Percentiles rank a stretch among this genome's conserved stretches.
Conservation (phyloP, 129 eudicot species). For the Calendula officinalis region DNA sequence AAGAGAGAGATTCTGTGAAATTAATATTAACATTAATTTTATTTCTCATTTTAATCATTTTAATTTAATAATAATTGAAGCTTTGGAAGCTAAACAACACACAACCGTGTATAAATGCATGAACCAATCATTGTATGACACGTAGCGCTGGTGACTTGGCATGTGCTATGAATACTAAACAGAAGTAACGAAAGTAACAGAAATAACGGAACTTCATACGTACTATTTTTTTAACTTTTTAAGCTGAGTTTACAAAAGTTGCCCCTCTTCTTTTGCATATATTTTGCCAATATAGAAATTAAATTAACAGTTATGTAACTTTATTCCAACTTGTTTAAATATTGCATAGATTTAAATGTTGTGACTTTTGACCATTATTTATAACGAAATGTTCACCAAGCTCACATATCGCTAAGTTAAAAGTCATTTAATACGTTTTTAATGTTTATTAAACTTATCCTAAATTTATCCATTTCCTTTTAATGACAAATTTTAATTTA, state of each 20-base stretch:
- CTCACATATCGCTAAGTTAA: too few relatives aligned
- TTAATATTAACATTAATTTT: background rate
- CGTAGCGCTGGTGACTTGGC: slow-evolving; percentile 12
- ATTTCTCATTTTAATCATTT: background rate
- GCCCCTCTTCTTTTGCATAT: too few relatives aligned
- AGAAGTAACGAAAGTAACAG: slow-evolving; percentile 28
- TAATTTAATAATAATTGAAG: background rate
- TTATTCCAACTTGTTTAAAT: too few relatives aligned
- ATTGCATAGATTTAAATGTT: too few relatives aligned
- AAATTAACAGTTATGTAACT: too few relatives aligned
- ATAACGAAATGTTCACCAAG: too few relatives aligned
- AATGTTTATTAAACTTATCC: too few relatives aligned
- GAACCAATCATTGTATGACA: background rate
- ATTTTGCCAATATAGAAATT: too few relatives aligned
- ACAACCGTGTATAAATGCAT: slow-evolving; percentile 14
- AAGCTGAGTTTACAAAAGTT: background rate
- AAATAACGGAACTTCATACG: slow-evolving; percentile 13
- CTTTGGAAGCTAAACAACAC: slow-evolving; percentile 32
- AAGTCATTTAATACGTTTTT: too few relatives aligned
- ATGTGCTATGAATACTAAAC: background rate
- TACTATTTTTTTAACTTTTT: background rate
- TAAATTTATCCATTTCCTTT: too few relatives aligned
- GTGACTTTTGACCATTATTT: too few relatives aligned
- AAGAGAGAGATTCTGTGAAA: slow-evolving; percentile 3
- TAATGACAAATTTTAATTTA: too few relatives aligned